These are phyloP conservation scores for Cladosporium sp. DNA, from an alignment of 2,329 filamentous ascomycete species.

Conservation along the genomic window DNA sequence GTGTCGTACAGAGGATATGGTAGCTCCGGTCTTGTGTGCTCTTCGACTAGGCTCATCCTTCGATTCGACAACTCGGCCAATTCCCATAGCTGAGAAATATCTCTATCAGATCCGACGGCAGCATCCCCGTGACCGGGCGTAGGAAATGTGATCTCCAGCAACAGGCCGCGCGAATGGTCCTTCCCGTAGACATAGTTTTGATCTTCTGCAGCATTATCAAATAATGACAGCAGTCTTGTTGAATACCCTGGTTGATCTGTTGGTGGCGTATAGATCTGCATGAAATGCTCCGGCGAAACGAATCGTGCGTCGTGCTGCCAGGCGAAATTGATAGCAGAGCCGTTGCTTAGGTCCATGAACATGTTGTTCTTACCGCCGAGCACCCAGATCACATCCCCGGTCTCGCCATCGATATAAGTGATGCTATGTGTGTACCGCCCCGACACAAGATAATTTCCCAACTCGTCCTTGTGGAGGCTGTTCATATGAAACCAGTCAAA, in stretches of 20 bases:
- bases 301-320: conserved; percentile 30
- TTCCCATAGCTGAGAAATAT: background rate
- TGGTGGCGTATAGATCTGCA: conserved; percentile 20
- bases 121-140: conserved; percentile 1
- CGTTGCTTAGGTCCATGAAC: conserved; percentile 26
- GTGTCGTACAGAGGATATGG: background rate
- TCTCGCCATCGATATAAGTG: conserved; percentile 47
- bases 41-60: background rate
- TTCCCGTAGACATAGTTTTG: conserved; percentile 26
- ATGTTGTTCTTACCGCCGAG: conserved; percentile 36
- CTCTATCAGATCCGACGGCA: background rate
- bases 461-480: conserved; percentile 51
- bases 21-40: background rate
- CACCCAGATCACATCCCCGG: conserved; percentile 53
- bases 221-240: conserved; percentile 35
- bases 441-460: conserved; percentile 56
- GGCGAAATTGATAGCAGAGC: conserved; percentile 25
- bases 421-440: conserved; percentile 51
- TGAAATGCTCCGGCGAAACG: conserved; percentile 19
- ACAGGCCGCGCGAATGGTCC: conserved; percentile 27
- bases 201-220: conserved; percentile 50
- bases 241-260: conserved; percentile 21
- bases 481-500: conserved; percentile 56
- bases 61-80: background rate
- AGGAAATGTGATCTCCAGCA: conserved; percentile 32